Evolutionary conservation across 768 basidiomycete genomes (phyloP).

Genomic region (Asterophora lycoperdoides): DNA sequence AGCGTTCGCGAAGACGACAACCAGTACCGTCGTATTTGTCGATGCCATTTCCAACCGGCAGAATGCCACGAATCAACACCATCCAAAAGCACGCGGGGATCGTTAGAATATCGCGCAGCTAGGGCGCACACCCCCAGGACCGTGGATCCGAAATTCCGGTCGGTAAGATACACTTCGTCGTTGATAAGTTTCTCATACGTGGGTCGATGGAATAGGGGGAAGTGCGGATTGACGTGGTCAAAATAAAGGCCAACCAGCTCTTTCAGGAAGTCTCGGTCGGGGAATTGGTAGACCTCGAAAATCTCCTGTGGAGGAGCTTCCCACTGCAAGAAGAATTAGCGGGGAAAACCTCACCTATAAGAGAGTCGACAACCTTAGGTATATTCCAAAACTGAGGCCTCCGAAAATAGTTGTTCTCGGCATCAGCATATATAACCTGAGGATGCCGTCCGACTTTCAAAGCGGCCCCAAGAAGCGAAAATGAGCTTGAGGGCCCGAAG

Average conservation of each 20-base stretch:
- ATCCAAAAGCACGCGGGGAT: conserved; percentile 32
- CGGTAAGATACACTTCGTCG: conserved; percentile 43
- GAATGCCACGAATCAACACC: conserved; percentile 39
- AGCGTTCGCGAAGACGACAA: conserved; percentile 54
- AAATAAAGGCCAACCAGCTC: conserved; percentile 60
- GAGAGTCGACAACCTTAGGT: conserved; percentile 12
- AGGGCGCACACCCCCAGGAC: conserved; percentile 66
- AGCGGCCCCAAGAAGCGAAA: conserved; percentile 17
- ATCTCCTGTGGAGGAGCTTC: conserved; percentile 25
- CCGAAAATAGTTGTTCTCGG: conserved; percentile 1
- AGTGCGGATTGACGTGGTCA: conserved; percentile 39
- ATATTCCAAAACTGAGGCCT: conserved; percentile 16
- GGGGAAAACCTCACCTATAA: neutral
- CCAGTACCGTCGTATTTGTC: conserved; percentile 58
- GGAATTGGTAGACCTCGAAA: conserved; percentile 33
- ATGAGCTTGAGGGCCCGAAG: conserved; percentile 17
- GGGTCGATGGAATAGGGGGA: conserved; percentile 66
- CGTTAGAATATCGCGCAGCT: conserved; percentile 56
- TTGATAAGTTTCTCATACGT: conserved; percentile 51
- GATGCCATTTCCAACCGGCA: conserved; percentile 57
- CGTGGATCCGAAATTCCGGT: conserved; percentile 48
- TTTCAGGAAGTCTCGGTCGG: conserved; percentile 44
- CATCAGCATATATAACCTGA: conserved; percentile 1
- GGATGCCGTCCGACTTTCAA: conserved; percentile 14
- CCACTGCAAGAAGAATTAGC: conserved; percentile 30